Conservation (phyloP, 2,329 filamentous ascomycete species). For the Fusarium camptoceras region DNA sequence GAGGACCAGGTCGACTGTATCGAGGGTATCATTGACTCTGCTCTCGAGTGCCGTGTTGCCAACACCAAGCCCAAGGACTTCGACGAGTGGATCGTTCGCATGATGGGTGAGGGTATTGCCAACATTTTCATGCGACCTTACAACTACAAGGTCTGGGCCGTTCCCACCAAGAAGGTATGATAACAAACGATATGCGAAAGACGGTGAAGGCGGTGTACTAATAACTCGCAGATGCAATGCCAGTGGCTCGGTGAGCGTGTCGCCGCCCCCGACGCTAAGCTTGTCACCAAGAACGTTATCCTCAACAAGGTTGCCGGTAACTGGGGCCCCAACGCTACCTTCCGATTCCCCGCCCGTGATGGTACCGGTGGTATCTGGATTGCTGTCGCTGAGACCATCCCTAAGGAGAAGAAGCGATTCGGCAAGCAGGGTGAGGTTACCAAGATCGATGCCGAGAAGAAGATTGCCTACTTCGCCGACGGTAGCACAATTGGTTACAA, state of each 20-base stretch:
- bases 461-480: slow-evolving; percentile 83
- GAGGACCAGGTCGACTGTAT: slow-evolving; percentile 96
- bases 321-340: slow-evolving; percentile 98
- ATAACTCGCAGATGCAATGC: slow-evolving; percentile 86
- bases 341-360: slow-evolving; percentile 95
- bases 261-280: slow-evolving; percentile 94
- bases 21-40: slow-evolving; percentile 95
- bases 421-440: slow-evolving; percentile 86
- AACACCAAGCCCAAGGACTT: slow-evolving; percentile 96
- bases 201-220: slow-evolving; percentile 15
- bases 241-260: slow-evolving; percentile 98
- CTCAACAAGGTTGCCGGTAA: slow-evolving; percentile 95
- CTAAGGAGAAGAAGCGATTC: slow-evolving; percentile 90
- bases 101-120: slow-evolving; percentile 88
- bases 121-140: slow-evolving; percentile 99
- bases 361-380: slow-evolving; percentile 99
- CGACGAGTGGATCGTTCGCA: slow-evolving; percentile 97
- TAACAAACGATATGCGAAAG: neutral
- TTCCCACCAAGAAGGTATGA: slow-evolving; percentile 91
- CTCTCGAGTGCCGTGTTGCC: slow-evolving; percentile 85
- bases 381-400: slow-evolving; percentile 91
- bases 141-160: slow-evolving; percentile 99
- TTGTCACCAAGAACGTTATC: slow-evolving; percentile 92
- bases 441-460: slow-evolving; percentile 87
- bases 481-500: slow-evolving; percentile 91